Evolutionary conservation across 2,329 filamentous ascomycete species (phyloP), one percentile per base, ranked within the genome.

Genomic region (Sporothrix phasma): DNA sequence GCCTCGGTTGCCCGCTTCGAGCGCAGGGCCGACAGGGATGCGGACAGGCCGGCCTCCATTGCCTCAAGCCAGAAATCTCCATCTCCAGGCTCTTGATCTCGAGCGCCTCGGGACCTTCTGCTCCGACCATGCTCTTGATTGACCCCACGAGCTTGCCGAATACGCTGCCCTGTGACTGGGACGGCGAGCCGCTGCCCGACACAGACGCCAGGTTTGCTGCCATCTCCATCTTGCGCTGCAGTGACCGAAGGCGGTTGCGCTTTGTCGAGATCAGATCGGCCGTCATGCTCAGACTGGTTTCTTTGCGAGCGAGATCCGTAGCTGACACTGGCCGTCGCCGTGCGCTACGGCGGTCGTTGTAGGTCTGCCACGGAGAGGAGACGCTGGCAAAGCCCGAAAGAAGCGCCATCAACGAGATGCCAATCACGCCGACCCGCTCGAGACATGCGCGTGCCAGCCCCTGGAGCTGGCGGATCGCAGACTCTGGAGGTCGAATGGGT

Each of bases 311-410:
- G 56, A 96, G 82, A 68, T 93, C 89, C 10, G 84, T 80, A 60
- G 95, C 90, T 0, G 87, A 87, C 19, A 92, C 84, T 3, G 83
- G 83, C 34, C 82, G 80, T 60, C 77, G 78, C 56, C 73, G 73
- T 26, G 34, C 11, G 10, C 75, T 72, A 53, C 84, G 78, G 45
- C 82, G 83, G 34, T 86, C 84, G 26, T 85, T 83, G 74, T 95
- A 90, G 0, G 85, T 90, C 71, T 95, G 88, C 90, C 91, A 96
- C 1, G 92, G 85, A 1, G 89, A 88, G 26, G 89, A 92, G 39
- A 95, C 88, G n/a, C 90, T 90, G 5, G 91, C 91, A 70, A 95
- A 96, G 0, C 91, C 91, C 6, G 90, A 90, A n/a, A 96, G 78
- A 15, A 92, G 81, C 17, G 90, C 91, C 90, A 96, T 95, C 62